These are phyloP conservation scores for Boletus mariae DNA, from an alignment of 1,284 basidiomycete genomes.

Conservation along the genomic window DNA sequence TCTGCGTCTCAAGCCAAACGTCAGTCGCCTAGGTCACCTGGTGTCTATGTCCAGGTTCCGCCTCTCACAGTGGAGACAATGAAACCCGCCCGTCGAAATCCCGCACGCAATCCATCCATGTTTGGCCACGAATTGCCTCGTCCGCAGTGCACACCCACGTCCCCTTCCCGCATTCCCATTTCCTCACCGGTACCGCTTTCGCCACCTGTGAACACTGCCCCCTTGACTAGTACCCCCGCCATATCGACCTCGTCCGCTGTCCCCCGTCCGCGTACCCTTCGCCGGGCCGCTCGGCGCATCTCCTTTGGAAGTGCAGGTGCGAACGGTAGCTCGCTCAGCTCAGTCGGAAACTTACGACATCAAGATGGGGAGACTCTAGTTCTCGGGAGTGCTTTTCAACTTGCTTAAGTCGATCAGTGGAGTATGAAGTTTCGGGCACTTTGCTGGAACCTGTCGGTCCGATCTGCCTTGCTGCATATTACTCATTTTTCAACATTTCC, in stretches of 20 bases:
- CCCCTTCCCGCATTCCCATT: slow-evolving; percentile 32
- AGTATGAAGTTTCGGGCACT: slow-evolving; percentile 5
- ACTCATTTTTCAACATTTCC: not conserved
- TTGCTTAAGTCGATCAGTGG: slow-evolving; percentile 17
- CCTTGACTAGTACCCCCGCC: not conserved
- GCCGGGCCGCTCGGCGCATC: slow-evolving; percentile 33
- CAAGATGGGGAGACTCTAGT: slow-evolving; percentile 15
- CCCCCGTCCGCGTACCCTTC: slow-evolving; percentile 32
- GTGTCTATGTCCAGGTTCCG: slow-evolving; percentile 16
- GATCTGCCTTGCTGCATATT: slow-evolving; percentile 11
- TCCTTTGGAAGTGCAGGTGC: slow-evolving; percentile 25
- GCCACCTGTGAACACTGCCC: slow-evolving; percentile 13
- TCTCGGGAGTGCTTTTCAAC: slow-evolving; percentile 33
- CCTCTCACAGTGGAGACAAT: slow-evolving; percentile 18
- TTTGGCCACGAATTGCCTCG: slow-evolving; percentile 32
- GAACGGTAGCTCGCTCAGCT: slow-evolving; percentile 8
- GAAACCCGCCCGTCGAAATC: slow-evolving; percentile 33
- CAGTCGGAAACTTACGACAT: slow-evolving; percentile 10
- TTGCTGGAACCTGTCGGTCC: not conserved
- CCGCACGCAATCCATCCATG: slow-evolving; percentile 32
- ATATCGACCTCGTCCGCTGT: slow-evolving; percentile 4
- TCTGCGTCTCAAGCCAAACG: slow-evolving; percentile 21
- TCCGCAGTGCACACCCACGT: slow-evolving; percentile 31
- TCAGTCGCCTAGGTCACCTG: slow-evolving; percentile 15
- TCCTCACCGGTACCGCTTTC: slow-evolving; percentile 31